phyloP scores from a whole-genome alignment of 441 rosid species.

The Theobroma grandiflorum region DNA sequence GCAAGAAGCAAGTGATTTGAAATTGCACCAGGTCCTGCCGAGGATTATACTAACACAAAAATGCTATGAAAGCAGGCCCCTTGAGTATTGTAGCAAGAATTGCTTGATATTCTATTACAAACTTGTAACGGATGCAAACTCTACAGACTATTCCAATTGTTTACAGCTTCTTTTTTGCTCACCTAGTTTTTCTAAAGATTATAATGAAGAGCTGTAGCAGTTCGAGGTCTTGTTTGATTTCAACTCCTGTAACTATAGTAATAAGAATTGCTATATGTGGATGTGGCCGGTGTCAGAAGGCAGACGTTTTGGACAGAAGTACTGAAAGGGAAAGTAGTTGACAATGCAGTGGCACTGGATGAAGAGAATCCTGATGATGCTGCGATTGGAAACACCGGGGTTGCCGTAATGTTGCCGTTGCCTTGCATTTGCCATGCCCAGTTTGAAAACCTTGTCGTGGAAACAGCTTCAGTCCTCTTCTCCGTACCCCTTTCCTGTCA shows the following conservation, averaged over 20 bases:
- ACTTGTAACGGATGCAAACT: background rate
- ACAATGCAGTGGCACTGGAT: slow-evolving; percentile 39
- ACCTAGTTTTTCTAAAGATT: slow-evolving; percentile 18
- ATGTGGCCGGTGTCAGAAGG: slow-evolving; percentile 2
- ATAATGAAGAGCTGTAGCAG: background rate
- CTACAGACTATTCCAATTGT: background rate
- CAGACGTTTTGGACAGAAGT: slow-evolving; percentile 23
- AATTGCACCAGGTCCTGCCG: background rate
- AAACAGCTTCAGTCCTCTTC: slow-evolving; percentile 37
- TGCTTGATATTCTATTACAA: background rate
- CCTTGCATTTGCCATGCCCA: slow-evolving; percentile 42
- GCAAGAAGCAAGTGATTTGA: background rate
- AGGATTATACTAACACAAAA: background rate
- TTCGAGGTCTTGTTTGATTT: background rate
- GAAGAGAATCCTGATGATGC: slow-evolving; percentile 99
- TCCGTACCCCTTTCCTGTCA: slow-evolving; percentile 23
- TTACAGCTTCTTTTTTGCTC: slow-evolving; percentile 13
- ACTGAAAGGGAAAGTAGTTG: slow-evolving; percentile 27
- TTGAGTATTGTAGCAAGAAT: background rate
- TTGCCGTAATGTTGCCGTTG: slow-evolving; percentile 19
- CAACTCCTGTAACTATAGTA: slow-evolving; percentile 24
- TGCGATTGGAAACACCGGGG: slow-evolving; percentile 51
- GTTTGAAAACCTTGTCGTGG: slow-evolving; percentile 23
- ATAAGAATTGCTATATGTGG: slow-evolving; percentile 19
- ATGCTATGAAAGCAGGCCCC: background rate